These are phyloP conservation scores for Microbotryum intermedium DNA, from an alignment of 1,284 basidiomycete genomes.

Conservation along the genomic window DNA sequence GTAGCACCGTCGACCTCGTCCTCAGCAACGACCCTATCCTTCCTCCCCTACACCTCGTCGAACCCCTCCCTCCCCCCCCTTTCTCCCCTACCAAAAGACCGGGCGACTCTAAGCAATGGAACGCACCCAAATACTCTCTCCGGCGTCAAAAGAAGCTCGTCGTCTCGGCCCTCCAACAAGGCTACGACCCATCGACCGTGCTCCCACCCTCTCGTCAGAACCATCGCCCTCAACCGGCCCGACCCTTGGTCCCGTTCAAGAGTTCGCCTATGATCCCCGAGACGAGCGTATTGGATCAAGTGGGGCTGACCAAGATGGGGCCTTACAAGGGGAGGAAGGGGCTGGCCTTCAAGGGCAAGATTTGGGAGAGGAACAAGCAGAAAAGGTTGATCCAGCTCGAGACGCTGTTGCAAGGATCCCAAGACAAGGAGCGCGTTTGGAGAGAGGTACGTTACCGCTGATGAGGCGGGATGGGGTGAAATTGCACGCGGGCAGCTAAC, in stretches of 20 bases:
- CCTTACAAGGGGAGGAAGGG: conserved; percentile 27
- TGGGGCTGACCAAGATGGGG: conserved; percentile 22
- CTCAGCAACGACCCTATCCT: background rate
- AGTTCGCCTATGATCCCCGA: conserved; percentile 7
- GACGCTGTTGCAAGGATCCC: conserved; percentile 9
- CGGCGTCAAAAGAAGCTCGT: conserved; percentile 26
- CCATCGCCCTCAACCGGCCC: background rate
- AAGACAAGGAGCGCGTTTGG: conserved; percentile 15
- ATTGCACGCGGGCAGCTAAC: too few species aligned
- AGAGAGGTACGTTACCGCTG: conserved; percentile 16
- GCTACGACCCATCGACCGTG: background rate
- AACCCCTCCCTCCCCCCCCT: conserved; percentile 5
- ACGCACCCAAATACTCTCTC: conserved; percentile 25
- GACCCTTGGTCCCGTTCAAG: background rate
- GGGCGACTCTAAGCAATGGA: conserved; percentile 12
- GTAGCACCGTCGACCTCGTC: background rate
- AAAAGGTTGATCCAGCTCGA: conserved; percentile 11
- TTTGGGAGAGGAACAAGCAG: conserved; percentile 26
- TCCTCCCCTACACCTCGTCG: conserved; percentile 9
- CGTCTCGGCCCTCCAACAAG: conserved; percentile 12
- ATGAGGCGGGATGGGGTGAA: too few species aligned
- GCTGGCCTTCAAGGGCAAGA: conserved; percentile 29
- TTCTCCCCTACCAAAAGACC: conserved; percentile 18
- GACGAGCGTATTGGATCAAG: conserved; percentile 12
- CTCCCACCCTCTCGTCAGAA: background rate